Percentiles rank a stretch among this genome's conserved stretches.
Evolutionary conservation across 192 early-diverging fungal species (phyloP).

Genomic region (Mortierella hygrophila): DNA sequence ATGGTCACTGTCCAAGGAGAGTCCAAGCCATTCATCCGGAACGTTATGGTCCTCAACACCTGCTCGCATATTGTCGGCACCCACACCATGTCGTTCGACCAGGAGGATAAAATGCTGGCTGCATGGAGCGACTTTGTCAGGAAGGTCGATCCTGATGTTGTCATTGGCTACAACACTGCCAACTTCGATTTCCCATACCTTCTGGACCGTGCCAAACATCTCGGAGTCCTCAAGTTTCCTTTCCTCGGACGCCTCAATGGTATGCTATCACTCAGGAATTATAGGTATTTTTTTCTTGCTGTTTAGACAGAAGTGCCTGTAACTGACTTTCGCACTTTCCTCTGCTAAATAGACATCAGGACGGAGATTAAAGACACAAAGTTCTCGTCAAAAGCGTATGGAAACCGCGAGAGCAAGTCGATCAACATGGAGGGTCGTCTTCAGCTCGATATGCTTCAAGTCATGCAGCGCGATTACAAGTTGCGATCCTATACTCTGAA

Average conservation of each 20-base stretch:
- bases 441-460: constrained; percentile 92
- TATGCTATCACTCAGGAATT: constrained; percentile 4
- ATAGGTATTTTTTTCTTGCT: background rate
- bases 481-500: constrained; percentile 96
- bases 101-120: constrained; percentile 82
- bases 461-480: constrained; percentile 97
- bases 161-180: constrained; percentile 97
- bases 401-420: constrained; percentile 90
- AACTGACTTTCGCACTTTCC: background rate
- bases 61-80: constrained; percentile 95
- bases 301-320: background rate
- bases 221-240: constrained; percentile 83
- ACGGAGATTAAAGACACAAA: constrained; percentile 83
- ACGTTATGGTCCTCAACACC: constrained; percentile 92
- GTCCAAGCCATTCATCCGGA: constrained; percentile 89
- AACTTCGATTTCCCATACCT: constrained; percentile 99
- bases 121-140: constrained; percentile 90
- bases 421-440: constrained; percentile 94
- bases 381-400: constrained; percentile 95
- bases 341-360: constrained; percentile 50
- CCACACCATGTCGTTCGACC: constrained; percentile 84
- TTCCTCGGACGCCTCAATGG: constrained; percentile 84
- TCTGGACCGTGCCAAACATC: constrained; percentile 86
- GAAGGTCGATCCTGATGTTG: constrained; percentile 89
- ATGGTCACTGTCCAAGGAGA: constrained; percentile 94